phyloP scores from a whole-genome alignment of 192 early-diverging fungal genomes.

The Physocladia obscura region DNA sequence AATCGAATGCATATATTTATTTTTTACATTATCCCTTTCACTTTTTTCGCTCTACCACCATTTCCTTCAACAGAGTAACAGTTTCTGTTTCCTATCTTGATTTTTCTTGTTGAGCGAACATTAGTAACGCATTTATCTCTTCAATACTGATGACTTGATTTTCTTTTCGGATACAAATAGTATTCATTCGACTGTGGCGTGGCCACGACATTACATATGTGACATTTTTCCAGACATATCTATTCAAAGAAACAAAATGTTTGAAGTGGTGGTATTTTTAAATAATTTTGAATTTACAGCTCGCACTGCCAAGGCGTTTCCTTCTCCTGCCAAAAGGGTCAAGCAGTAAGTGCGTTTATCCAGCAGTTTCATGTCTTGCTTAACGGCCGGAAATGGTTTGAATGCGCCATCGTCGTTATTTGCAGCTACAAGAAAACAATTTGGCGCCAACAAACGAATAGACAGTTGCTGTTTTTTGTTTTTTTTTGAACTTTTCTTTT shows the following conservation, averaged over 20 bases:
- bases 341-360: constrained; percentile 76
- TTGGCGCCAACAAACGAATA: background rate
- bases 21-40: background rate
- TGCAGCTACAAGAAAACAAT: constrained; percentile 38
- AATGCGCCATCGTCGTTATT: constrained; percentile 66
- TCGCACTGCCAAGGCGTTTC: constrained; percentile 75
- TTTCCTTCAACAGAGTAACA: constrained; percentile 86
- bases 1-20: background rate
- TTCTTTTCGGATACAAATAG: constrained; percentile 92
- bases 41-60: constrained; percentile 49
- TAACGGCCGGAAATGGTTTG: constrained; percentile 63
- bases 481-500: constrained; percentile 28
- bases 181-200: constrained; percentile 91
- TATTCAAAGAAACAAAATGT: background rate
- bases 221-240: constrained; percentile 79
- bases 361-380: constrained; percentile 57
- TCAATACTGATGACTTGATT: constrained; percentile 96
- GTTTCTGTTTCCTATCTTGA: constrained; percentile 87
- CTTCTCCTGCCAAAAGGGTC: constrained; percentile 84
- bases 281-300: background rate
- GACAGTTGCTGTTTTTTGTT: too few species aligned
- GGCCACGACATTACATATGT: constrained; percentile 97
- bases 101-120: constrained; percentile 87
- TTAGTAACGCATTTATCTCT: constrained; percentile 82
- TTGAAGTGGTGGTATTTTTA: constrained; percentile 34